These are phyloP conservation scores for Craterostigma plantagineum DNA, from an alignment of 257 asterid genomes.

Conservation along the genomic window DNA sequence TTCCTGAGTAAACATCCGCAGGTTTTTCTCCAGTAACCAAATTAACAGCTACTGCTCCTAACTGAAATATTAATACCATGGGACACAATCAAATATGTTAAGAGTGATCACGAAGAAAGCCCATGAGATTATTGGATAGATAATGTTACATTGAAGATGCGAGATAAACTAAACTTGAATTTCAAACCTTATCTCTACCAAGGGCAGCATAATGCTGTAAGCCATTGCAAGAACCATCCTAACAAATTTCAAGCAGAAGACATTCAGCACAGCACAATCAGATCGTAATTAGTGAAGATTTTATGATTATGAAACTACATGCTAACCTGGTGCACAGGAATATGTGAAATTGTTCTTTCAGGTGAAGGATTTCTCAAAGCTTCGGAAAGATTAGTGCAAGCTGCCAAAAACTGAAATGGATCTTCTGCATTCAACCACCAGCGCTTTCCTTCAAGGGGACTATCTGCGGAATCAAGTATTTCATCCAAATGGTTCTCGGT, in stretches of 20 bases:
- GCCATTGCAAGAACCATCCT: conserved; percentile 99
- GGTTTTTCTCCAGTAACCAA: conserved; percentile 89
- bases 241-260: conserved; percentile 7
- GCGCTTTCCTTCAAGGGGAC: conserved; percentile 78
- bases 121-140: no score
- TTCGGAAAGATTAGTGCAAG: conserved; percentile 64
- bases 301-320: conserved; percentile 6
- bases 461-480: conserved; percentile 90
- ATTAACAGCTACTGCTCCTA: conserved; percentile 88
- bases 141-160: not conserved
- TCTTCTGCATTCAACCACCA: conserved; percentile 99
- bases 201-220: conserved; percentile 99
- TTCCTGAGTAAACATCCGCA: conserved; percentile 92
- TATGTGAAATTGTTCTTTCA: conserved; percentile 57
- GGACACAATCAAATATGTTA: conserved; percentile 8
- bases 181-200: conserved; percentile 82
- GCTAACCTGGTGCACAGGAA: conserved; percentile 82
- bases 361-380: conserved; percentile 73
- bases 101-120: not conserved
- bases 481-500: conserved; percentile 84
- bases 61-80: conserved; percentile 26
- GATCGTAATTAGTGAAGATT: not conserved
- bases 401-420: conserved; percentile 89
- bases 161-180: conserved; percentile 10
- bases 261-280: conserved; percentile 2